Base-by-base conservation (phyloP, 2,329 filamentous ascomycete species). In the Mariannaea elegans region DNA sequence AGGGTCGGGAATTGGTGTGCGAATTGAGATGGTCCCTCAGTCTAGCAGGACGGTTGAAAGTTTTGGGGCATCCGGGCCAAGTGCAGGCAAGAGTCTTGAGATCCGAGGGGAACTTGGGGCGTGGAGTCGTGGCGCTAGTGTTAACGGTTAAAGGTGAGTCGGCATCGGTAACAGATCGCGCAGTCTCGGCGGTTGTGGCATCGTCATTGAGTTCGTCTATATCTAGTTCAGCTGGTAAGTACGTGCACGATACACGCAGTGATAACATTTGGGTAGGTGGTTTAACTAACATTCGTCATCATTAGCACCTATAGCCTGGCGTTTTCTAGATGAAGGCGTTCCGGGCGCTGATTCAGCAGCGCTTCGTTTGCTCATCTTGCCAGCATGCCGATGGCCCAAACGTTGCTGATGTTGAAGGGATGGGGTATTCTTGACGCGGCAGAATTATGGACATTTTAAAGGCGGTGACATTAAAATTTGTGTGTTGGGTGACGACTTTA, bases 1-100 rank as follows among this genome's bases (percentile, higher is more conserved):
- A 96, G 0, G 93, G 88, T 1, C 94, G 87, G 67, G 94, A 91
- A 67, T 94, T 93, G 52, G 87, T 94, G 75, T 98, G 94, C 1
- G 91, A 93, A 64, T 93, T 86, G 21, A 94, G 78, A 71, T 98
- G 94, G 59, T 92, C 88, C 60, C 90, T 83, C 4, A 97, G 83
- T 24, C 92, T 87, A 31, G 90, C 90, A 1, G 93, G 93, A 3
- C 94, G 89, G 75, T 97, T 97, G 81, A 95, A 98, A 7, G 89
- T 88, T 78, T 96, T 96, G 58, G 80, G 78, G 73, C 94, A 98
- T 64, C 83, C 86, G 10, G 89, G 84, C 73, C 87, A 89, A 1
- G 90, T 87, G 77, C 94, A 97, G 54, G 81, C 80, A 64, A 93
- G 89, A 5, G 87, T 93, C 80, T 96, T 97, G 59, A 87, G 82